These are phyloP conservation scores for Fusarium secorum DNA, from an alignment of 2,329 filamentous ascomycete species.

Conservation along the genomic window DNA sequence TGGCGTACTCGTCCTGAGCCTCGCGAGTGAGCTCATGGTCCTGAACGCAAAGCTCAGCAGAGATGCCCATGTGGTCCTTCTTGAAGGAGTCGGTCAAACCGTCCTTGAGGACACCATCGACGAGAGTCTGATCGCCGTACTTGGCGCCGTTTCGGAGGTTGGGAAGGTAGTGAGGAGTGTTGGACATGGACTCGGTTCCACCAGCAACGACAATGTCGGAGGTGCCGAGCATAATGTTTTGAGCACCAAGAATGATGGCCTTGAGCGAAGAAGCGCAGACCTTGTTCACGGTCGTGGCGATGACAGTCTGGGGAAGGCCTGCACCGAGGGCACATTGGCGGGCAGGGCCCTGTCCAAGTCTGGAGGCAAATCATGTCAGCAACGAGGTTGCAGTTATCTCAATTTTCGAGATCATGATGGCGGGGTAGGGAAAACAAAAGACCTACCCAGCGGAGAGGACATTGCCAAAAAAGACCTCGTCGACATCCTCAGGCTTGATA, in stretches of 20 bases:
- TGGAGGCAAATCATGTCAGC: constrained; percentile 48
- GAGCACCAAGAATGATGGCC: constrained; percentile 90
- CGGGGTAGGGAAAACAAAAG: constrained; percentile 1
- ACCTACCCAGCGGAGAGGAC: constrained; percentile 92
- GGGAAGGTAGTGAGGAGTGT: constrained; percentile 93
- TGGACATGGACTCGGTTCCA: constrained; percentile 98
- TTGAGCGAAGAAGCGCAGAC: constrained; percentile 97
- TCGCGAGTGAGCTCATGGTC: constrained; percentile 85
- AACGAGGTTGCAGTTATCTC: neutral
- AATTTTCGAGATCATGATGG: constrained; percentile 4
- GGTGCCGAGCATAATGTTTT: constrained; percentile 97
- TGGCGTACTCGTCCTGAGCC: constrained; percentile 94
- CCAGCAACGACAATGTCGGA: constrained; percentile 92
- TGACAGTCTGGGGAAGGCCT: constrained; percentile 79
- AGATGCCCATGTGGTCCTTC: constrained; percentile 95
- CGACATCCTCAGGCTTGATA: constrained; percentile 86
- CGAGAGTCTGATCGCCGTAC: constrained; percentile 87
- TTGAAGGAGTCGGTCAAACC: constrained; percentile 94
- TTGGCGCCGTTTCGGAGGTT: constrained; percentile 87
- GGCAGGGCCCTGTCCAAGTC: constrained; percentile 94
- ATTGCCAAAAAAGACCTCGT: constrained; percentile 98
- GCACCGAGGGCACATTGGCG: constrained; percentile 92
- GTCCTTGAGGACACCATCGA: constrained; percentile 94
- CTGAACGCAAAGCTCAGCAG: constrained; percentile 87
- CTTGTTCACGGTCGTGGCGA: constrained; percentile 97